A percentile compares a stretch with the other conserved stretches of the same genome.
Conservation (phyloP, 176 grass and related monocot species). For the Puccinellia tenuiflora region DNA sequence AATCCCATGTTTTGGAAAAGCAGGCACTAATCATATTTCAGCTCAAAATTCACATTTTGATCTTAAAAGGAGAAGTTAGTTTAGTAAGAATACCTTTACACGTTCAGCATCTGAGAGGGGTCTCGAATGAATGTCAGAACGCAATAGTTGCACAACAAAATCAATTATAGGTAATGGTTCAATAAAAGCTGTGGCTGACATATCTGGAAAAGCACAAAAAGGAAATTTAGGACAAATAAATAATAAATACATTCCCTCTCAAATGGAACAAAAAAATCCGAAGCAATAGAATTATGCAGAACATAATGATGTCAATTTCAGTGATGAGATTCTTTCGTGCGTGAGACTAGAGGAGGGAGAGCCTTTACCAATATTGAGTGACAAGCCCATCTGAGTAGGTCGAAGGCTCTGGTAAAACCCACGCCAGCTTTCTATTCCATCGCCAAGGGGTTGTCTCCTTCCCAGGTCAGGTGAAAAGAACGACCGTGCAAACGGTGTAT, state of each 20-base stretch:
- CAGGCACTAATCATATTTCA: not conserved
- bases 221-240: not conserved
- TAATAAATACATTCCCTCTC: not conserved
- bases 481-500: constrained; percentile 51
- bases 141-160: constrained; percentile 52
- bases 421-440: constrained; percentile 84
- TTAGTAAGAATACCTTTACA: constrained; percentile 57
- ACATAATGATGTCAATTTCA: not conserved
- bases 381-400: constrained; percentile 90
- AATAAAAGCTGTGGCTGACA: constrained; percentile 82
- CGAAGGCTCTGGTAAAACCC: constrained; percentile 94
- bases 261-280: not conserved
- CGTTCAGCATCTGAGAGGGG: constrained; percentile 66
- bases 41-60: not conserved
- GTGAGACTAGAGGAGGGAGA: not conserved
- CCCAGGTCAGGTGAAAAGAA: constrained; percentile 80
- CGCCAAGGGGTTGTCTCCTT: constrained; percentile 53
- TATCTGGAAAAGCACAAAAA: constrained; percentile 48
- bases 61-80: constrained; percentile 10
- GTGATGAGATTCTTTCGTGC: not conserved
- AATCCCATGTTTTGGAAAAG: not conserved
- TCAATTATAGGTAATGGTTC: constrained; percentile 76
- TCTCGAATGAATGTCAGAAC: constrained; percentile 56
- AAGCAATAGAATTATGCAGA: not conserved
- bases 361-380: constrained; percentile 70